phyloP scores from a whole-genome alignment of 2,329 filamentous ascomycete genomes.

The Fusarium sulawesiense region DNA sequence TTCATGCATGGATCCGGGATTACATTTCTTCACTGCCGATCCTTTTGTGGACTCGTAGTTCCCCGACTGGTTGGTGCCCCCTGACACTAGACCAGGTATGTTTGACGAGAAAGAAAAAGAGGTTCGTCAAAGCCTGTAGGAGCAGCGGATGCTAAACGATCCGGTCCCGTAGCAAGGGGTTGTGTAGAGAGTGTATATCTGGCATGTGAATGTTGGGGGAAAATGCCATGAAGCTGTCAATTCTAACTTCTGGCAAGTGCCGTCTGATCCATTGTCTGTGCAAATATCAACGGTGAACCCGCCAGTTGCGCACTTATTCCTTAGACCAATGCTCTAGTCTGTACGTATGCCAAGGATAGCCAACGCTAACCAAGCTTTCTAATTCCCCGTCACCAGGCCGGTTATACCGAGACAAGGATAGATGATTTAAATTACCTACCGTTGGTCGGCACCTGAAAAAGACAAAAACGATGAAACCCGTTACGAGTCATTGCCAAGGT shows the following conservation, averaged over 20 bases:
- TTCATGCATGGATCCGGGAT: not conserved
- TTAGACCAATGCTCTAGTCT: not conserved
- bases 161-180: not conserved
- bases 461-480: not conserved
- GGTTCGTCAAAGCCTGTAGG: not conserved
- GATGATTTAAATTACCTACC: not conserved
- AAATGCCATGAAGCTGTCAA: not conserved
- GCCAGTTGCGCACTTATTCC: not conserved
- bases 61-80: constrained; percentile 10
- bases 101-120: not conserved
- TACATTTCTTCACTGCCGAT: constrained; percentile 12
- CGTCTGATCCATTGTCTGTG: constrained; percentile 3
- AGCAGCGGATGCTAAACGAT: not conserved
- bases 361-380: not conserved
- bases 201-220: not conserved
- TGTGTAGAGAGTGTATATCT: not conserved
- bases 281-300: not conserved
- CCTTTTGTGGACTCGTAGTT: not conserved
- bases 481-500: not conserved
- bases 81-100: constrained; percentile 4
- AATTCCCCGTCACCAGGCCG: not conserved
- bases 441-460: not conserved
- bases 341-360: not conserved
- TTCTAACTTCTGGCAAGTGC: not conserved
- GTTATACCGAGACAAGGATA: constrained; percentile 1